Percentiles rank a stretch among this genome's conserved stretches.
Conservation (phyloP, 1,139 yeast genomes). For the Ogataea hybrid region DNA sequence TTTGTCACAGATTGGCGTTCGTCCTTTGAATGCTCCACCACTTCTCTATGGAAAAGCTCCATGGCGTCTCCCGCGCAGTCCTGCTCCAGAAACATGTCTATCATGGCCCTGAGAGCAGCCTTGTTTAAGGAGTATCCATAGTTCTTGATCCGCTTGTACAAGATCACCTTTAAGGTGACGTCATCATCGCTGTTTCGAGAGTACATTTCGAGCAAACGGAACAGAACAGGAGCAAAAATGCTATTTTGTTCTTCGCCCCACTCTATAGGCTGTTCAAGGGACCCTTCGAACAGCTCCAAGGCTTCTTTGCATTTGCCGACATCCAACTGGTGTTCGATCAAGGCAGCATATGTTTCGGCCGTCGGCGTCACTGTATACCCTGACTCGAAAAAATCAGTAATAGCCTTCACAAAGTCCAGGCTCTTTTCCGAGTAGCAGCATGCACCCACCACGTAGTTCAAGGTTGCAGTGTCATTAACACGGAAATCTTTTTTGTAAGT, state of each 20-base stretch:
- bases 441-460: conserved; percentile 25
- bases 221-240: conserved; percentile 32
- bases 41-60: conserved; percentile 57
- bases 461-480: conserved; percentile 23
- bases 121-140: conserved; percentile 40
- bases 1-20: conserved; percentile 19
- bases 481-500: conserved; percentile 16
- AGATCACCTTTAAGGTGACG: conserved; percentile 31
- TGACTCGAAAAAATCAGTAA: conserved; percentile 24
- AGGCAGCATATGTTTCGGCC: conserved; percentile 28
- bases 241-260: conserved; percentile 40
- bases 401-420: conserved; percentile 21
- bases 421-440: conserved; percentile 29
- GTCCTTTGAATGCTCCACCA: conserved; percentile 43
- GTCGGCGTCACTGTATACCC: conserved; percentile 24
- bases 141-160: conserved; percentile 35
- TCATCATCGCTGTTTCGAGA: conserved; percentile 30
- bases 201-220: conserved; percentile 31
- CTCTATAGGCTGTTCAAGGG: conserved; percentile 37
- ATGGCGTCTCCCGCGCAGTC: conserved; percentile 58
- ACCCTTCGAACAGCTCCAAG: conserved; percentile 36
- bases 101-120: conserved; percentile 46
- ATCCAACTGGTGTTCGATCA: conserved; percentile 28
- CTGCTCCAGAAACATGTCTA: conserved; percentile 44
- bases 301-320: conserved; percentile 32